A percentile compares a stretch with the other conserved stretches of the same genome.
phyloP scores from a whole-genome alignment of 331 rosid species.

The Telfairia occidentalis region DNA sequence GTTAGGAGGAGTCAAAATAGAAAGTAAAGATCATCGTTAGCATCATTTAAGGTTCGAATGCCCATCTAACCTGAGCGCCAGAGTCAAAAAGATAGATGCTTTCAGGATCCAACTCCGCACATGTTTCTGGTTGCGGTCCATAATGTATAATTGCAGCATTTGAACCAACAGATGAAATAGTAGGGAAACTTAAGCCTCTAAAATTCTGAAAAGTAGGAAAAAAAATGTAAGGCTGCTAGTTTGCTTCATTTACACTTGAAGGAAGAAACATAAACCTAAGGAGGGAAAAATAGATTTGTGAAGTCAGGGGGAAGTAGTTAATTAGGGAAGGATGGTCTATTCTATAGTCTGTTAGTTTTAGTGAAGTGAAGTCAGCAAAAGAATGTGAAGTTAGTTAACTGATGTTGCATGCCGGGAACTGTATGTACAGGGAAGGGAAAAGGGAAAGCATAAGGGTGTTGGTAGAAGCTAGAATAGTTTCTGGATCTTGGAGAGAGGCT shows the following conservation, averaged over 20 bases:
- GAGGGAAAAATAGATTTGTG: not conserved
- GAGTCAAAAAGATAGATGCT: slow-evolving; percentile 88
- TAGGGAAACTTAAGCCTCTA: slow-evolving; percentile 91
- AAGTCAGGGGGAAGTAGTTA: not conserved
- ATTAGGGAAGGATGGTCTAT: not conserved
- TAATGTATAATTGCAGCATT: slow-evolving; percentile 97
- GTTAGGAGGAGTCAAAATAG: not conserved
- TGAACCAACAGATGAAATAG: slow-evolving; percentile 94
- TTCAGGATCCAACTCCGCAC: slow-evolving; percentile 85
- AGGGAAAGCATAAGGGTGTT: not conserved
- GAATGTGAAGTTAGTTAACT: not conserved
- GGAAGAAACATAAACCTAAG: not conserved
- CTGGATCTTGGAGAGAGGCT: not conserved
- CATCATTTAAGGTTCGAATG: not conserved
- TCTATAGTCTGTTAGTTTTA: not conserved
- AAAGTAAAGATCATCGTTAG: not conserved
- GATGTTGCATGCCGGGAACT: not conserved
- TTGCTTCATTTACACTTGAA: slow-evolving; percentile 6
- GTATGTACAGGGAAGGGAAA: not conserved
- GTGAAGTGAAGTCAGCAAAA: not conserved
- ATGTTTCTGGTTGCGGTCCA: slow-evolving; percentile 58
- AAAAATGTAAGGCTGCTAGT: not conserved
- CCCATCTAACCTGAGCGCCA: slow-evolving; percentile 75
- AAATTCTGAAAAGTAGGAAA: slow-evolving; percentile 56
- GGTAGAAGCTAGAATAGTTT: not conserved